Evolutionary conservation across 2,329 filamentous ascomycete species (phyloP), one percentile per base, ranked within the genome.

Genomic region (Esteya vermicola): DNA sequence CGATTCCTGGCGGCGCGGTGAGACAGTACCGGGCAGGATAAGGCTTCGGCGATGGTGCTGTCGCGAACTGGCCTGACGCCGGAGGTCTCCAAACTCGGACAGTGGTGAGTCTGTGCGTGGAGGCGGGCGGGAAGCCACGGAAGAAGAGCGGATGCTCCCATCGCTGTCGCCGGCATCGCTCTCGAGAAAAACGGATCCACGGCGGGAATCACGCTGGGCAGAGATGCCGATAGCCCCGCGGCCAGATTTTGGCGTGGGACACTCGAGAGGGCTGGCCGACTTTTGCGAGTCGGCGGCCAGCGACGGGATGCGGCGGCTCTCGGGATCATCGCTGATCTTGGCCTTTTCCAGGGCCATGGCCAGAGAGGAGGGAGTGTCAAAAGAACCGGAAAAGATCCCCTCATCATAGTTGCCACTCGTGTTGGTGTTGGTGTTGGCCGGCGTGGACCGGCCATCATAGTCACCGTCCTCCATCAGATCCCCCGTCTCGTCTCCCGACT

Each of bases 251-350:
- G 91, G 91, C 4, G 91, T 98, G 10, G 84, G 83, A 45, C 85
- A 91, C 57, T 93, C 88, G 56, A 78, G 78, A 0, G 91, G 91
- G 54, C 91, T 98, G 55, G 76, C 91, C 4, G 91, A 93, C 46
- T 84, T 72, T 1, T 84, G 89, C 2, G 86, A 93, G 22, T 76
- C 75, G 20, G 82, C 64, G 45, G 79, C 62, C 44, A 81, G 76
- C 39, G 82, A 76, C 39, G 79, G 78, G 18, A 59, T 46, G 35
- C 63, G 51, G 33, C 58, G 57, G 35, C 54, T 59, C 38, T 63
- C 59, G 14, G 55, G 55, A 36, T 59, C 54, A 37, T 65, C 62
- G 25, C 51, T 54, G 20, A 67, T 54, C 28, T 57, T 58, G 23
- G 59, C 64, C 14, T 62, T 62, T 42, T 62, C 58, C 9, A 79